phyloP scores from a whole-genome alignment of 257 asterid genomes.

The Catharanthus roseus region DNA sequence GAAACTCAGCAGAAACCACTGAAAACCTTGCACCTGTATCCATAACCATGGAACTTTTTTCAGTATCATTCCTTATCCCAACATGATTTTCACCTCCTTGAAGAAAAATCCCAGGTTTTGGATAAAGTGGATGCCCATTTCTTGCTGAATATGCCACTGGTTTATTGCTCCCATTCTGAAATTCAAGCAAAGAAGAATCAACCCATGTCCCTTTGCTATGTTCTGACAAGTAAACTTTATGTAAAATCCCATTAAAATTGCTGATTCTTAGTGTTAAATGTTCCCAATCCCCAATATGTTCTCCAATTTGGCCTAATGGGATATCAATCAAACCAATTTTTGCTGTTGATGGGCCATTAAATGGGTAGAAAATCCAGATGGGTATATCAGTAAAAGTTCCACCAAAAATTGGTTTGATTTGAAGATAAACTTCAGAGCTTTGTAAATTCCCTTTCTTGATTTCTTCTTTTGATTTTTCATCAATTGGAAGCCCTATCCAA shows the following conservation, averaged over 20 bases:
- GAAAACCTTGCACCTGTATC: constrained; percentile 45
- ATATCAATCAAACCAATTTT: constrained; percentile 46
- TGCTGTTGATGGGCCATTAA: constrained; percentile 72
- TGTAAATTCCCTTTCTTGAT: constrained; percentile 52
- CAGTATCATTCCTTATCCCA: constrained; percentile 69
- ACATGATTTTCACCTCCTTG: constrained; percentile 39
- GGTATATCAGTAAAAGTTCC: constrained; percentile 72
- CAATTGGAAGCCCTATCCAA: constrained; percentile 73
- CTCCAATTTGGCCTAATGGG: constrained; percentile 63
- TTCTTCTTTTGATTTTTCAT: constrained; percentile 21
- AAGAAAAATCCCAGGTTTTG: constrained; percentile 36
- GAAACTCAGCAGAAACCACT: constrained; percentile 48
- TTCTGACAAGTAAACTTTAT: constrained; percentile 50
- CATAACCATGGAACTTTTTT: constrained; percentile 44
- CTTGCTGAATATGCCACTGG: constrained; percentile 56
- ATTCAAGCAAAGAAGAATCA: constrained; percentile 49
- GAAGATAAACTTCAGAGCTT: constrained; percentile 60
- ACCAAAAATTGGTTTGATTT: constrained; percentile 62
- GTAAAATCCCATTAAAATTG: too few species aligned
- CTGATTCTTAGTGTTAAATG: constrained; percentile 75
- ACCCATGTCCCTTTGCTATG: constrained; percentile 73
- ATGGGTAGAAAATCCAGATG: constrained; percentile 73
- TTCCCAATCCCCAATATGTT: constrained; percentile 95
- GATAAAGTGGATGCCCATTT: constrained; percentile 60
- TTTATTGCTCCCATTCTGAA: constrained; percentile 37